Conservation (phyloP, 192 early-diverging fungal species). For the Backusella morwellensis region DNA sequence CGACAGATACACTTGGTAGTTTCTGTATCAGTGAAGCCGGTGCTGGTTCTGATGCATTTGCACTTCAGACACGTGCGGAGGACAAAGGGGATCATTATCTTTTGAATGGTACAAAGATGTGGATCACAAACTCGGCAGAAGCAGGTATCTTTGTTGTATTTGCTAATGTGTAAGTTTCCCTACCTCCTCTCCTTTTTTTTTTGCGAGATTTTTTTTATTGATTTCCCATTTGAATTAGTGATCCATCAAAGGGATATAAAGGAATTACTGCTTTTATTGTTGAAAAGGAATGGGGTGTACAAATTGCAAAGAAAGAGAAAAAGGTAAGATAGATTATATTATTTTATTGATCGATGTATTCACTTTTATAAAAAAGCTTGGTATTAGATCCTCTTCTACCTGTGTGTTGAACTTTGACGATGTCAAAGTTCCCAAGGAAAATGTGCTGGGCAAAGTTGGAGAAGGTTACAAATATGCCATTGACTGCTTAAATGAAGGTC, state of each 20-base stretch:
- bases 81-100: constrained; percentile 88
- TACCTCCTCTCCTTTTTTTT: too few relatives aligned
- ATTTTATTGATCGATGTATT: background rate
- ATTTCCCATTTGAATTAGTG: background rate
- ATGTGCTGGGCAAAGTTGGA: constrained; percentile 87
- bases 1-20: constrained; percentile 56
- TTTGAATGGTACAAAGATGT: constrained; percentile 87
- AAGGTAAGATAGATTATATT: constrained; percentile 53
- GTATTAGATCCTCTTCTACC: constrained; percentile 93
- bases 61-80: constrained; percentile 56
- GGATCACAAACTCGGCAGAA: constrained; percentile 93
- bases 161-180: constrained; percentile 25
- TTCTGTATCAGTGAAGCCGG: constrained; percentile 77
- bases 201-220: background rate
- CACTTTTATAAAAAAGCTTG: constrained; percentile 47
- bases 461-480: constrained; percentile 98
- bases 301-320: constrained; percentile 94
- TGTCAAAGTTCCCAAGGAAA: constrained; percentile 71
- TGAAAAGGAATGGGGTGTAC: constrained; percentile 79
- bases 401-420: constrained; percentile 92
- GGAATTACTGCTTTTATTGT: background rate
- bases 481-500: constrained; percentile 94
- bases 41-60: constrained; percentile 87
- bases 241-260: background rate
- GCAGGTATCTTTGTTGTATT: constrained; percentile 72